Conservation (phyloP, 2,329 filamentous ascomycete genomes). For the Botryotinia globosa region DNA sequence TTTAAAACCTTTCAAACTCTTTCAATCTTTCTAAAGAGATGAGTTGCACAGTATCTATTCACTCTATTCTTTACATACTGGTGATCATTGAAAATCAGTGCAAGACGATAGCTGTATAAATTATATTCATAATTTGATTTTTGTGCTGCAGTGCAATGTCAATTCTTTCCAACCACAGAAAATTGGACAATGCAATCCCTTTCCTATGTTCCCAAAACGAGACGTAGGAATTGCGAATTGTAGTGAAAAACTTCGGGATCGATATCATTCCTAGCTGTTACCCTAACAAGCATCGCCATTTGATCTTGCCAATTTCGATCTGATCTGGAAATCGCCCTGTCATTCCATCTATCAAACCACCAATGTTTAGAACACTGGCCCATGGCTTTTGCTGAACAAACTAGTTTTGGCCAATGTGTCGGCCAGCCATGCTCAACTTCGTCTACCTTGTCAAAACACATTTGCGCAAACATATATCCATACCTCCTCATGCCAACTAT, state of each 20-base stretch:
- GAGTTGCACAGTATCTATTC: background rate
- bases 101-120: background rate
- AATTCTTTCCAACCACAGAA: background rate
- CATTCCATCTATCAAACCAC: slow-evolving; percentile 11
- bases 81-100: background rate
- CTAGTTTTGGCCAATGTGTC: slow-evolving; percentile 3
- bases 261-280: slow-evolving; percentile 9
- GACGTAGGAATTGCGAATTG: slow-evolving; percentile 11
- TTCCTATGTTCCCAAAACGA: slow-evolving; percentile 2
- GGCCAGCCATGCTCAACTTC: slow-evolving; percentile 7
- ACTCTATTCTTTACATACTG: background rate
- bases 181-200: background rate
- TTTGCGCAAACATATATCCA: slow-evolving; percentile 10
- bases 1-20: background rate
- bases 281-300: slow-evolving; percentile 13
- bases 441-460: slow-evolving; percentile 3
- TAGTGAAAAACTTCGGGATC: slow-evolving; percentile 1
- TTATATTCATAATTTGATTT: background rate
- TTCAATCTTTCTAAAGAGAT: background rate
- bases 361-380: slow-evolving; percentile 8
- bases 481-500: slow-evolving; percentile 9
- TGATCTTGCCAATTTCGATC: slow-evolving; percentile 9
- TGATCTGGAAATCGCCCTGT: slow-evolving; percentile 1
- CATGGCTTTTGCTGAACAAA: background rate
- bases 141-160: background rate